Evolutionary conservation across 331 rosid genomes (phyloP).

Genomic region (Acacia pycnantha): DNA sequence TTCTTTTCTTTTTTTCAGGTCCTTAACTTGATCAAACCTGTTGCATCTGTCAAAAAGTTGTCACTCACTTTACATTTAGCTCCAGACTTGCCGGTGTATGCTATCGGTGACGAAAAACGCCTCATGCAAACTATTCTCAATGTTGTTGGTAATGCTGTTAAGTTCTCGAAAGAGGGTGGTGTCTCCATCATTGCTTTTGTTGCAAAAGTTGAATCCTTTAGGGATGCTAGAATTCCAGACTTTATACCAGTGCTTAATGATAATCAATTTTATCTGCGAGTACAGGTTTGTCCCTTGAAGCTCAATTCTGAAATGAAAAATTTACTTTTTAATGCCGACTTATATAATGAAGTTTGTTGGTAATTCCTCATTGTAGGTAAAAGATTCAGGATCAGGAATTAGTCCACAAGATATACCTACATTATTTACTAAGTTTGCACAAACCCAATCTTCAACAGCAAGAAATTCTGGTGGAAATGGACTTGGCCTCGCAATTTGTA

Average conservation of each 20-base stretch:
- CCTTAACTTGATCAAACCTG: slow-evolving; percentile 80
- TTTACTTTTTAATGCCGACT: slow-evolving; percentile 4
- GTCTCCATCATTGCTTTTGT: slow-evolving; percentile 61
- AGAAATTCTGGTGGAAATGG: slow-evolving; percentile 74
- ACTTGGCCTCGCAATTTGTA: slow-evolving; percentile 91
- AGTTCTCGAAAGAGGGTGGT: slow-evolving; percentile 92
- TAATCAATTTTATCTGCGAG: slow-evolving; percentile 77
- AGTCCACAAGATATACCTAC: slow-evolving; percentile 85
- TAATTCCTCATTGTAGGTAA: slow-evolving; percentile 50
- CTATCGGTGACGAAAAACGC: slow-evolving; percentile 85
- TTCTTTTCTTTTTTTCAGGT: slow-evolving; percentile 57
- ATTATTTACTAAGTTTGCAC: slow-evolving; percentile 83
- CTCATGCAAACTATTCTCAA: slow-evolving; percentile 86
- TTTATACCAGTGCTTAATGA: slow-evolving; percentile 68
- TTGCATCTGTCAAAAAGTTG: slow-evolving; percentile 82
- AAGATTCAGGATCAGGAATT: slow-evolving; percentile 89
- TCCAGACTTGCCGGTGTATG: slow-evolving; percentile 75
- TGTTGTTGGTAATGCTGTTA: slow-evolving; percentile 94
- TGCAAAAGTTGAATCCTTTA: slow-evolving; percentile 75
- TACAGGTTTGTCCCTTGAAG: slow-evolving; percentile 72
- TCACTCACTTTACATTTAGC: slow-evolving; percentile 56
- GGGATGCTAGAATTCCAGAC: slow-evolving; percentile 73
- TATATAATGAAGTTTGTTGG: slow-evolving; percentile 11
- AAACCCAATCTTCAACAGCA: slow-evolving; percentile 63
- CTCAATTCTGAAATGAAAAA: slow-evolving; percentile 20